A percentile compares a stretch with the other conserved stretches of the same genome.
Evolutionary conservation across 2,329 filamentous ascomycete genomes (phyloP).

Genomic region (Chrysoporthe deuterocubensis): DNA sequence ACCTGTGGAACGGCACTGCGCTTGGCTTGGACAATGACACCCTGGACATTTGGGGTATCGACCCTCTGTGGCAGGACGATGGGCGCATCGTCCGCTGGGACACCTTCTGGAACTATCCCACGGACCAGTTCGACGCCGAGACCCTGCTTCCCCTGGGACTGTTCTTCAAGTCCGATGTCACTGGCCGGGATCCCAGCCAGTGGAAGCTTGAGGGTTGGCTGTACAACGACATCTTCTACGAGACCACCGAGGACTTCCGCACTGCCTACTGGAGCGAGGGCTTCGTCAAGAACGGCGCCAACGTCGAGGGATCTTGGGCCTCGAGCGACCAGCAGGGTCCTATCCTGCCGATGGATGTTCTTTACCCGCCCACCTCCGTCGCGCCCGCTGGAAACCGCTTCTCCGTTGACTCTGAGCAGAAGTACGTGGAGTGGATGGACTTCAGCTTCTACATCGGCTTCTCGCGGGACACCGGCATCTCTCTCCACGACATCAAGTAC

Average conservation of each 20-base stretch:
- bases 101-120: constrained; percentile 46
- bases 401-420: constrained; percentile 44
- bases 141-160: constrained; percentile 52
- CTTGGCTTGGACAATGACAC: constrained; percentile 47
- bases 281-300: constrained; percentile 52
- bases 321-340: constrained; percentile 46
- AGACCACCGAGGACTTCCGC: constrained; percentile 52
- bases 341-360: constrained; percentile 40
- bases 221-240: constrained; percentile 58
- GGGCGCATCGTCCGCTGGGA: constrained; percentile 53
- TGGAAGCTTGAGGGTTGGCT: constrained; percentile 59
- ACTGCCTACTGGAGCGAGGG: constrained; percentile 45
- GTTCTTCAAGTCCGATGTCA: constrained; percentile 51
- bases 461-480: constrained; percentile 51
- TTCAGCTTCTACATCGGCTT: constrained; percentile 57
- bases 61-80: constrained; percentile 46
- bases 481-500: constrained; percentile 56
- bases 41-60: constrained; percentile 45
- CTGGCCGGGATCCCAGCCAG: constrained; percentile 51
- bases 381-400: constrained; percentile 47
- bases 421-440: constrained; percentile 56
- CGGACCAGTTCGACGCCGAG: constrained; percentile 44
- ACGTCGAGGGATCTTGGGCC: constrained; percentile 53
- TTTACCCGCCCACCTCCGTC: constrained; percentile 43
- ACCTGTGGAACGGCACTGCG: constrained; percentile 47